Evolutionary conservation across 2,329 filamentous ascomycete species (phyloP).

Genomic region (Cladophialophora psammophila): DNA sequence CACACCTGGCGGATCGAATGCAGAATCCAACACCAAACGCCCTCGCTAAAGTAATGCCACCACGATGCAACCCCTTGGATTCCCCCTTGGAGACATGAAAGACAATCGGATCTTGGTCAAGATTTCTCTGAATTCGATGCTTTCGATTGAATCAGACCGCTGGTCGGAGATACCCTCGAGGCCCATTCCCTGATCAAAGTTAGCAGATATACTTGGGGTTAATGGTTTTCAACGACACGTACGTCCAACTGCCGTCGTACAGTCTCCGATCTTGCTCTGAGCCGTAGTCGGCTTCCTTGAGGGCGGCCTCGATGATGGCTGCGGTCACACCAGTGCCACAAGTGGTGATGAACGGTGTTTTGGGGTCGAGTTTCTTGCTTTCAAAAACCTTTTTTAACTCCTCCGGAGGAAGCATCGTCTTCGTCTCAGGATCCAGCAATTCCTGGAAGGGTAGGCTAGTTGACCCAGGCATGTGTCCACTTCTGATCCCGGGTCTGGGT

Average conservation of each 20-base stretch:
- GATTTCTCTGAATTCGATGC: neutral
- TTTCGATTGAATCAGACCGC: constrained; percentile 50
- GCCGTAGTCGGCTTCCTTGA: constrained; percentile 79
- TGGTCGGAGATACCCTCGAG: constrained; percentile 55
- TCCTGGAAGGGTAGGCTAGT: constrained; percentile 81
- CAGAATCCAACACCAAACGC: constrained; percentile 11
- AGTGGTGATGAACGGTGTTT: constrained; percentile 81
- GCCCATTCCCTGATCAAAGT: constrained; percentile 56
- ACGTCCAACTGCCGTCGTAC: constrained; percentile 99
- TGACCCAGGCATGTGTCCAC: constrained; percentile 89
- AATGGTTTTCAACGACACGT: constrained; percentile 54
- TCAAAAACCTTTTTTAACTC: constrained; percentile 79
- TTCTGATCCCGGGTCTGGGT: constrained; percentile 82
- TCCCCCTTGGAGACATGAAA: neutral
- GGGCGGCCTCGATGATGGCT: constrained; percentile 84
- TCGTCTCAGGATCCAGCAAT: constrained; percentile 82
- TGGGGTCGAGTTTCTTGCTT: constrained; percentile 78
- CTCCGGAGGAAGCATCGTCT: constrained; percentile 75
- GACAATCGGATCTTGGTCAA: neutral
- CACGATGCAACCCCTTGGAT: neutral
- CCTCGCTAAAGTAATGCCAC: constrained; percentile 18
- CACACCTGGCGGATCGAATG: neutral
- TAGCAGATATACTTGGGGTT: constrained; percentile 23
- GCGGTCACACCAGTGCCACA: constrained; percentile 97
- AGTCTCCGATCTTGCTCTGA: constrained; percentile 72